Evolutionary conservation across 352 stramenopile species (phyloP).

Genomic region (Ophiocytium majus): DNA sequence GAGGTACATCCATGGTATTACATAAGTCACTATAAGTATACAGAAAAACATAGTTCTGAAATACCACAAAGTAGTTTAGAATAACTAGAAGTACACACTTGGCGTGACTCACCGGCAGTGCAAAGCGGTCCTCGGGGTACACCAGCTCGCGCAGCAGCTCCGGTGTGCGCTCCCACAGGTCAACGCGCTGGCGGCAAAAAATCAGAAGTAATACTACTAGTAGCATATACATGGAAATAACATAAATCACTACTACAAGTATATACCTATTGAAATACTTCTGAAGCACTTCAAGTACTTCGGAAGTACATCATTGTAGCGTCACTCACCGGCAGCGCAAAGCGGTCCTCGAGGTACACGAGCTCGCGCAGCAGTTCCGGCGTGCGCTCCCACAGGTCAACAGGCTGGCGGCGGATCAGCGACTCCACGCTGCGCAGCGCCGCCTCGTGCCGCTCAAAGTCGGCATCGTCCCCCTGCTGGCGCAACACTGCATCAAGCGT

Average conservation of each 20-base stretch:
- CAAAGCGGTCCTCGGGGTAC: constrained; percentile 2
- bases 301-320: too few relatives aligned
- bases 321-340: background rate
- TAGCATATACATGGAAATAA: too few relatives aligned
- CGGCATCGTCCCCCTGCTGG: background rate
- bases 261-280: too few relatives aligned
- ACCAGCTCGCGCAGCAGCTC: constrained; percentile 8
- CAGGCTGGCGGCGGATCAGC: background rate
- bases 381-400: background rate
- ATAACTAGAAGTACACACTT: too few relatives aligned
- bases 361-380: background rate
- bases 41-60: too few relatives aligned
- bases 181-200: too few relatives aligned
- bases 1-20: too few relatives aligned
- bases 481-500: background rate
- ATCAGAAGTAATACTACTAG: too few relatives aligned
- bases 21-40: too few relatives aligned
- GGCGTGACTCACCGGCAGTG: background rate
- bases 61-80: too few relatives aligned
- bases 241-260: too few relatives aligned
- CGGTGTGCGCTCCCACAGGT: background rate
- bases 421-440: background rate
- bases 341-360: constrained; percentile 7
- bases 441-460: background rate
- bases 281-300: too few relatives aligned